Evolutionary conservation across 306 rosid species (phyloP), one percentile per base, ranked within the genome.

Genomic region (Quercus wislizeni): DNA sequence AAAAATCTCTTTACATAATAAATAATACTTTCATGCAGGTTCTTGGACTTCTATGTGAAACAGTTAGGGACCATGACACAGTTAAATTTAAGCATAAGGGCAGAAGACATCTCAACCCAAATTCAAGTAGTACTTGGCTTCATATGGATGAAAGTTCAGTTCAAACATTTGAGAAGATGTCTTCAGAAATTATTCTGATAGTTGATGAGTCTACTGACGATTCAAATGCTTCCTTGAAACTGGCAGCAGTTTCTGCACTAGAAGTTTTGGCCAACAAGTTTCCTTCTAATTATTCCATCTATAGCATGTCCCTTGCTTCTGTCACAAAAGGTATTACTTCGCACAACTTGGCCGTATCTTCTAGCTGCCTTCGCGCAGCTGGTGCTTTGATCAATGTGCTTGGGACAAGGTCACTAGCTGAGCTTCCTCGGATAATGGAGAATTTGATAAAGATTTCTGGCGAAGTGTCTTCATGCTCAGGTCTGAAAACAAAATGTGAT

Each of bases 191-290:
- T 76, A 84, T 90, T 75, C 71, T 71, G 72, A 76, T 92, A 30
- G 81, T 94, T 78, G 89, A 92, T 85, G 85, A 78, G 84, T 80
- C 91, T 71, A 25, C 69, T 46, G 84, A 83, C 33, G 79, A 64
- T 77, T 79, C 86, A 41, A 82, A 79, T 82, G 57, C 71, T 72
- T 88, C 93, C 73, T 82, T 94, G 86, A 91, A 92, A 89, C 82
- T 91, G 88, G 97, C 91, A 19, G 93, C 98, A 11, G 81, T 89
- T 73, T 90, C 91, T 55, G 95, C 98, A n/a, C 82, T 94, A 70
- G 97, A 92, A 83, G 92, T 85, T 85, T 84, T 94, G 71, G 95
- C 95, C 63, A 76, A 46, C 81, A 85, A 77, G 55, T 87, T 90
- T 64, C 88, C 97, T 69, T 84, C 84, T 52, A 83, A 87, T 74